Base-by-base conservation (phyloP, 2,329 filamentous ascomycete species). In the Bimuria novae-zelandiae region DNA sequence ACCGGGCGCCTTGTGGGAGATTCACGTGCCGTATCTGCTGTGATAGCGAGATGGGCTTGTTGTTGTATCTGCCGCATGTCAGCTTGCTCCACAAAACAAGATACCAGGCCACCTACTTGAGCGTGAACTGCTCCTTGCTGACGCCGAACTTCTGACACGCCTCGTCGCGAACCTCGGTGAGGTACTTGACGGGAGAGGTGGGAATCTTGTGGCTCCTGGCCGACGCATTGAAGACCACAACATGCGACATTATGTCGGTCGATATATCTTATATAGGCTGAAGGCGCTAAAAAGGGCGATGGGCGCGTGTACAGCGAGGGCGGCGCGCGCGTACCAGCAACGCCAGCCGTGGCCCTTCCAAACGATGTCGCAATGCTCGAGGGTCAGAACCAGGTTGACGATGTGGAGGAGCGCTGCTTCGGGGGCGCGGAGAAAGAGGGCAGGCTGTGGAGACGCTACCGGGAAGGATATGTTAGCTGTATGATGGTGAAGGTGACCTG, bases 111-210 rank as follows among this genome's bases (percentile, higher is more conserved):
- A 70, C 77, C 67, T 77, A 93, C 89, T 95, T 97, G 53, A 99
- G 77, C 19, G 88, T 83, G 75, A 89, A 94, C 57, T 89, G 88
- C 60, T 87, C 86, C 27, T 88, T 80, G 54, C 86, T 80, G 27
- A 93, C 76, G 54, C 86, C 87, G 62, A 96, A 84, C 77, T 93
- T 96, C 62, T 81, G 80, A 73, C 93, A 97, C 40, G 93, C 93
- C 74, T 97, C 89, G 56, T 90, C 84, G 16, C 96, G 81, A 1
- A 99, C 84, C 69, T 97, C 92, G 52, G 88, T 88, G 63, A 99
- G 78, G 64, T 90, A 89, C 59, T 88, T 96, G 51, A 83, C 82
- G 0, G 92, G 91, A 0, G 82, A 88, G 51, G 94, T 92, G 75
- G 96, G 96, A 74, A 99, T 81, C 36, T 84, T 89, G 45, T 87